phyloP scores from a whole-genome alignment of 1,139 yeast species.

The Magnusiomyces suaveolens region DNA sequence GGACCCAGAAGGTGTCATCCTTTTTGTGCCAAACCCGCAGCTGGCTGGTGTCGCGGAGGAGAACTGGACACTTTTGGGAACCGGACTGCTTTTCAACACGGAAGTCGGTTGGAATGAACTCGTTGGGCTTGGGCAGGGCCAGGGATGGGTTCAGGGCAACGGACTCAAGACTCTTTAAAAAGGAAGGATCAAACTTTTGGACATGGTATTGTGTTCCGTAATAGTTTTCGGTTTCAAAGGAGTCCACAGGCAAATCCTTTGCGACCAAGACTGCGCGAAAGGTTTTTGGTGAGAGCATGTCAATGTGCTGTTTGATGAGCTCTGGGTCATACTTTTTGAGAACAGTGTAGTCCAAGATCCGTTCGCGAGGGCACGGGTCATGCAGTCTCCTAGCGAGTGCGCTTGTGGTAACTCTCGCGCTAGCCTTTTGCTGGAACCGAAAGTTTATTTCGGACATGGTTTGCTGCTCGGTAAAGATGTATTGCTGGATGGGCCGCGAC shows the following conservation, averaged over 20 bases:
- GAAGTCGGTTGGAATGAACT: constrained; percentile 73
- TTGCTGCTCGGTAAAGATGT: constrained; percentile 43
- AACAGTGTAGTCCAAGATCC: constrained; percentile 48
- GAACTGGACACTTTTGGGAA: constrained; percentile 40
- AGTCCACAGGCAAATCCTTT: constrained; percentile 27
- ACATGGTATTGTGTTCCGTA: constrained; percentile 75
- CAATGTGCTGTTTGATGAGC: constrained; percentile 43
- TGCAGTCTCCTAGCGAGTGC: constrained; percentile 42
- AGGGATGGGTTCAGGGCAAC: constrained; percentile 34
- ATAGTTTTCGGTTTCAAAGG: constrained; percentile 59
- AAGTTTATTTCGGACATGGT: constrained; percentile 44
- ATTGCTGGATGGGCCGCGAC: constrained; percentile 47
- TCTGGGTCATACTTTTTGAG: constrained; percentile 50
- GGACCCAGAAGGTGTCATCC: constrained; percentile 83
- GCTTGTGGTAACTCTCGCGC: constrained; percentile 52
- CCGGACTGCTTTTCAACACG: constrained; percentile 42
- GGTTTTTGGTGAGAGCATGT: constrained; percentile 47
- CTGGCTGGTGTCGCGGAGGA: constrained; percentile 36
- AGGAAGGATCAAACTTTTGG: constrained; percentile 37
- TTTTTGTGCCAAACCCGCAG: constrained; percentile 75
- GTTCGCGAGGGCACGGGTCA: constrained; percentile 49
- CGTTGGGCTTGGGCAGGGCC: constrained; percentile 60
- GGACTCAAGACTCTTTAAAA: constrained; percentile 33
- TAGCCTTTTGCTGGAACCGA: constrained; percentile 57
- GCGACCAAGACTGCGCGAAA: constrained; percentile 49